Base-by-base conservation (phyloP, 306 rosid genomes). In the Cicer chorassanicum region DNA sequence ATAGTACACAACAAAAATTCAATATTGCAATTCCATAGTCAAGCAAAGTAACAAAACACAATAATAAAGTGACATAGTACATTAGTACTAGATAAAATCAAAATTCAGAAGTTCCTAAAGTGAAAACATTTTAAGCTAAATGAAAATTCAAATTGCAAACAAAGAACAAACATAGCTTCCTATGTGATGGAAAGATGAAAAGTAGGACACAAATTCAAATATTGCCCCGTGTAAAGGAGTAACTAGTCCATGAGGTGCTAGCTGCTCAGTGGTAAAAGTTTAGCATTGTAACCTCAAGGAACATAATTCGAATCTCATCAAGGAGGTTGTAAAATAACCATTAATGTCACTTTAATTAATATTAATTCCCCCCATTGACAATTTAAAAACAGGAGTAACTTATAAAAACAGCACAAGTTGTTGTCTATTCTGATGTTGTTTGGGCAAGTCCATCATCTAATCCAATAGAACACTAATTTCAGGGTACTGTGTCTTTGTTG, bases 391-490 rank as follows among this genome's bases (percentile, higher is more conserved):
- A 56, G 43, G 67, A 14, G 24, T 72, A 43, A 39, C 57, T 70
- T 55, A 71, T 16, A 38, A 43, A 57, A 57, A 59, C 16, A 43
- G 18, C 53, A 65, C 44, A 44, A 44, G 53, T 29, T 21, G 8
- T 24, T 43, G 49, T 19, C 14, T 18, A 9, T 44, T 72, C 38
- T 57, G 15, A 59, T 57, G 56, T 14, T 73, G 44, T 57, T 43
- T 73, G 36, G 38, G 68, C 7, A 73, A 15, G 15, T 29, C 50
- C 50, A 38, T 48, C 70, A 15, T 61, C 41, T 9, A 48, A 36
- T 48, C 18, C 9, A 18, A 11, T 61, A 62, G 50, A 74, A 74
- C 24, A 36, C 38, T 29, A 61, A 74, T 42, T 48, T 36, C 16
- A 59, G 9, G n/a, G 9, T 62, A 49, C 6, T 24, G 15, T 43